Base-by-base conservation (phyloP, 2,329 filamentous ascomycete genomes). In the Simplicillium sp. region DNA sequence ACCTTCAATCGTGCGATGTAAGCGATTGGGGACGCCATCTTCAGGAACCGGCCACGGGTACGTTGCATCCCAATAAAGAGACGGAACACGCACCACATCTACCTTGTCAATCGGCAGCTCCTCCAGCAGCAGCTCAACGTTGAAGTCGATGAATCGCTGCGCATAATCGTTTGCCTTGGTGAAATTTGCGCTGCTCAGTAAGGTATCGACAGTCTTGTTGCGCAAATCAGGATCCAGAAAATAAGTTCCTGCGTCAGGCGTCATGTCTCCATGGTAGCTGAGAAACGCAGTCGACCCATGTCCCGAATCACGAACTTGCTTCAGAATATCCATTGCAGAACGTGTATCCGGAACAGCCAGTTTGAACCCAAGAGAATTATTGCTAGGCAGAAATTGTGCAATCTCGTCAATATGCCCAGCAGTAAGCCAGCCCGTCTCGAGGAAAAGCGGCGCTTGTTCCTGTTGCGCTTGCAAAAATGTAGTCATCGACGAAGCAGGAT, bases 321-420 rank as follows among this genome's bases (percentile, higher is more conserved):
- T 25, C 20, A 25, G 9, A 25, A 25, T 9, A 25, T 25, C 20
- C 20, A 25, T 25, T 5, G 20, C 20, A 25, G 20, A 25, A 25
- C 20, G 20, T 6, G 20, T 25, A 25, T 25, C 20, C 9, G 20
- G 20, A 9, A 25, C 20, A 6, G 20, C 20, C 9, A 25, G 9
- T 25, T 25, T 25, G 20, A 25, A 25, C 9, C 20, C 20, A 25
- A 25, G 20, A 9, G 6, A 6, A 9, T 25, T 25, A 9, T 25
- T 25, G 20, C 9, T 6, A 9, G 20, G 20, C 5, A 25, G 20
- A 25, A 25, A 58, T 38, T 60, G 56, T 1, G 61, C 46, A n/a
- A 60, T 52, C 39, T 62, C 56, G 32, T 62, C 56, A 9, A 62
- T 53, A 37, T 62, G 58, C 0, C 58, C 56, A 3, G 56, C 46